Percentiles rank a stretch among this genome's conserved stretches.
phyloP scores from a whole-genome alignment of 2,329 filamentous ascomycete species.

The Talaromyces sp. region DNA sequence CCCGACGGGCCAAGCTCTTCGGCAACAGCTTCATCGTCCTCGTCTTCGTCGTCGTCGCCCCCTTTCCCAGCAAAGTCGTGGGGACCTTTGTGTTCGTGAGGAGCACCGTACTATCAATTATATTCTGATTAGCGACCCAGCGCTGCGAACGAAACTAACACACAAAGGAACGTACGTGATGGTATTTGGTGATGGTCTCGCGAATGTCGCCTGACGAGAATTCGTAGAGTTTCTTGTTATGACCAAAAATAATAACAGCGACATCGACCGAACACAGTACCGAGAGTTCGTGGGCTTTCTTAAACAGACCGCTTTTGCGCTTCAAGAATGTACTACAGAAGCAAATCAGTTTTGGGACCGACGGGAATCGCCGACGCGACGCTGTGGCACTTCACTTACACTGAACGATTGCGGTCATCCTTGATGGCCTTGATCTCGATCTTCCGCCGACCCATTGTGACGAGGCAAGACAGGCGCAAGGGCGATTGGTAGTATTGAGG shows the following conservation, averaged over 20 bases:
- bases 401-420: slow-evolving; percentile 93
- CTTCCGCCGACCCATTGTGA: slow-evolving; percentile 89
- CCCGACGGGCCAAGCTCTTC: slow-evolving; percentile 54
- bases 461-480: not conserved
- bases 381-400: slow-evolving; percentile 65
- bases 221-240: slow-evolving; percentile 98
- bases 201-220: slow-evolving; percentile 93
- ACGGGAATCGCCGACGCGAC: not conserved
- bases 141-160: not conserved
- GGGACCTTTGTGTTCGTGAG: slow-evolving; percentile 95
- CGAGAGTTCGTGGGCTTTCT: slow-evolving; percentile 97
- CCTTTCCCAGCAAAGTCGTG: slow-evolving; percentile 79
- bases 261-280: slow-evolving; percentile 98
- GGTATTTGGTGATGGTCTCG: slow-evolving; percentile 79
- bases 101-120: slow-evolving; percentile 68
- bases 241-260: slow-evolving; percentile 96
- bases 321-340: slow-evolving; percentile 81
- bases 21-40: slow-evolving; percentile 66
- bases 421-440: slow-evolving; percentile 99
- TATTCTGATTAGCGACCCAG: slow-evolving; percentile 16
- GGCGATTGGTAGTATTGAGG: not conserved
- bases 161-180: slow-evolving; percentile 64
- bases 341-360: slow-evolving; percentile 9
- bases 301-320: slow-evolving; percentile 97
- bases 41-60: slow-evolving; percentile 74